Conservation (phyloP, 352 stramenopile species). For the Pythium aristosporum region DNA sequence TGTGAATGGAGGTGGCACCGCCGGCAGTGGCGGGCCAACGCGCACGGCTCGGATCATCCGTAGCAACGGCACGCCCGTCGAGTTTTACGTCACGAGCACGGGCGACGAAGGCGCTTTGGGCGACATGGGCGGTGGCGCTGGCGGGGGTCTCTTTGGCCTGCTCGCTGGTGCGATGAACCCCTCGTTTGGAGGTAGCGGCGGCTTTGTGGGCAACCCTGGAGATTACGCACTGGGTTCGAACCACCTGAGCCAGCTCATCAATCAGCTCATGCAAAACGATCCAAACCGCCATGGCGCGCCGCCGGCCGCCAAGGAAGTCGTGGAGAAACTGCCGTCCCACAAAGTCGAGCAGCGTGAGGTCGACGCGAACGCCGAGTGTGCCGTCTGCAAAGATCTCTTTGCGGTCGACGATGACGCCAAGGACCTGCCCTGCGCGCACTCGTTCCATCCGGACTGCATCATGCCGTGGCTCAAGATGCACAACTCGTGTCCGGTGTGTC, state of each 20-base stretch:
- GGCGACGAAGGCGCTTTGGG: constrained; percentile 36
- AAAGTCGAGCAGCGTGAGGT: constrained; percentile 76
- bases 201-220: constrained; percentile 57
- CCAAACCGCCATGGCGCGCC: constrained; percentile 82
- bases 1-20: background rate
- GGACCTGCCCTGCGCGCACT: constrained; percentile 71
- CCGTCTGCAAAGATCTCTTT: constrained; percentile 87
- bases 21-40: background rate
- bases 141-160: constrained; percentile 34
- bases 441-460: constrained; percentile 86
- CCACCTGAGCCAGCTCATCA: constrained; percentile 76
- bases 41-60: constrained; percentile 57
- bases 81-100: constrained; percentile 73
- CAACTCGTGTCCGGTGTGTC: constrained; percentile 86
- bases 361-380: constrained; percentile 73
- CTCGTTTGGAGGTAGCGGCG: constrained; percentile 25
- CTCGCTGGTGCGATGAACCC: constrained; percentile 55
- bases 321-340: constrained; percentile 74
- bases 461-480: constrained; percentile 86
- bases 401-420: constrained; percentile 74
- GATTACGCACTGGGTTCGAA: constrained; percentile 84
- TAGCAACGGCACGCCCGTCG: constrained; percentile 64
- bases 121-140: constrained; percentile 20
- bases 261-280: constrained; percentile 89
- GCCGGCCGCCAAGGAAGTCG: constrained; percentile 67